Base-by-base conservation (phyloP, 2,329 filamentous ascomycete species). In the Talaromyces amestolkiae region DNA sequence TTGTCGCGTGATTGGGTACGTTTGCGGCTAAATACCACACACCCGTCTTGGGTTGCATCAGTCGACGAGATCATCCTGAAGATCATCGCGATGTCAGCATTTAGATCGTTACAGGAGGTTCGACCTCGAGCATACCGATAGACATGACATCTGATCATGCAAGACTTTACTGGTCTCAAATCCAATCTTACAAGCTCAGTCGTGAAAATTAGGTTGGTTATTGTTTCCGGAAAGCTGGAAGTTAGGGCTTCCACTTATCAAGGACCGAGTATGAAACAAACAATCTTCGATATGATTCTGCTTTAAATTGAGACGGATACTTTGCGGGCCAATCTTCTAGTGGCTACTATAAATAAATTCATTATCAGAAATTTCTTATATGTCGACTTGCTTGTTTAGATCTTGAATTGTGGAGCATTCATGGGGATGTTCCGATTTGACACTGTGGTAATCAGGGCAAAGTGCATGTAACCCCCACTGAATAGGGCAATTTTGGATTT, bases 11-110 rank as follows among this genome's bases (percentile, higher is more conserved):
- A 39, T 56, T 37, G 31, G 47, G 33, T 39, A 56, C 53, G 33
- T 56, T 56, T 56, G 53, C 53, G 53, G 53, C 31, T 11, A 35
- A 35, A 37, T 56, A 17, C 53, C n/a, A 56, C 31, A 37, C 6
- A 22, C 33, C 53, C 53, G 53, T 56, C 53, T 60, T 60, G 31
- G 58, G 58, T 60, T 49, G 43, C 58, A 60, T 49, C 58, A 60
- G n/a, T 37, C 5, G 39, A 19, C 15, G 22, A 60, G 10, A 43
- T 49, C 17, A 37, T 17, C 33, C 4, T 54, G 33, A 37, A 56
- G 58, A 49, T 45, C 39, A 22, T 60, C 39, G 35, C 15, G 58
- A 31, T 31, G 58, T 45, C 22, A 60, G 58, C 10, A 37, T 15
- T 56, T 3, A 37, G 10, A 2, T 37, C 22, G n/a, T 56, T 37